Base-by-base conservation (phyloP, 2,329 filamentous ascomycete species). In the Ophiostoma himal-ulmi region DNA sequence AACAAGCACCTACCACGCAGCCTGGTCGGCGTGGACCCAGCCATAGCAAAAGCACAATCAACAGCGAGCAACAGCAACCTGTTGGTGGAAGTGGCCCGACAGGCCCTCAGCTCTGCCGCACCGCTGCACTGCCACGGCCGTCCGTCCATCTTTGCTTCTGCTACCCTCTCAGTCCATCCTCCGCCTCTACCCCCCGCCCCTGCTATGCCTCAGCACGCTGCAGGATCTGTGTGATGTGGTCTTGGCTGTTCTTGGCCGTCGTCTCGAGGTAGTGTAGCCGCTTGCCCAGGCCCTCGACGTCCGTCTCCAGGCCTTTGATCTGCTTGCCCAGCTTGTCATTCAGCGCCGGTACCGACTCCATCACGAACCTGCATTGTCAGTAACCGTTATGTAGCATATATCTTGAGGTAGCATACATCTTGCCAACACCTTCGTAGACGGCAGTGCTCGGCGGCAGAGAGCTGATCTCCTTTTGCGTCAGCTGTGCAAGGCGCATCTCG, bases 381-480 rank as follows among this genome's bases (percentile, higher is more conserved):
- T 30, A 30, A 30, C 26, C 10, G 54, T 60, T 14, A 34, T 22
- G 30, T 44, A 44, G 39, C 39, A 44, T 44, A 17, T 44, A 44
- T 44, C 14, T 44, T 8, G 39, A 17, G 14, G 4, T 48, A 17
- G 44, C 44, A n/a, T 3, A 65, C 95, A 99, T 98, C 82, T 98
- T 99, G 68, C 95, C 95, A 13, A 98, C 91, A 6, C 94, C 94
- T 81, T 98, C 94, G 77, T 98, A 99, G 37, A 97, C 88, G 41
- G 89, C 89, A 0, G 93, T 95, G 67, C 90, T 86, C 22, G 86
- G 79, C 4, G 93, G 90, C 72, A 99, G 81, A 7, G 87, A 85
- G n/a, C 88, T 86, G 68, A 98, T 84, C 80, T 99, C 95, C 74
- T 86, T 92, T 48, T 90, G 86, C 1, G 94, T 98, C 74, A 99